phyloP scores from a whole-genome alignment of 176 grass and related monocot species.

The Oryza meridionalis region DNA sequence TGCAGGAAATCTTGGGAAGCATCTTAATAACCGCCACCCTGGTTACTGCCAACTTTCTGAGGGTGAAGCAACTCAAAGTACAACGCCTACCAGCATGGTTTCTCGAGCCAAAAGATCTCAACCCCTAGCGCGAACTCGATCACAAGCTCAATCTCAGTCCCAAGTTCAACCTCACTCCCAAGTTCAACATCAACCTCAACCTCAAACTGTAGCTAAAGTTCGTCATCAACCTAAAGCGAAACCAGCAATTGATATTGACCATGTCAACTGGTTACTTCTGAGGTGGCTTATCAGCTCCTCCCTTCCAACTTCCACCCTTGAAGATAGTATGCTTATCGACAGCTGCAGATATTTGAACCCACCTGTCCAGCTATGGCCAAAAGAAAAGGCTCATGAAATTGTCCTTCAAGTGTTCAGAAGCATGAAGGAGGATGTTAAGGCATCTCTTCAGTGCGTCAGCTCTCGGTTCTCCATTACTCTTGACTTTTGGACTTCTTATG shows the following conservation, averaged over 20 bases:
- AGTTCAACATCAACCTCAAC: conserved; percentile 22
- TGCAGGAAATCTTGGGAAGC: conserved; percentile 93
- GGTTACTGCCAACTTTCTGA: conserved; percentile 66
- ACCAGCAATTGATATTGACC: conserved; percentile 56
- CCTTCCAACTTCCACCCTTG: conserved; percentile 61
- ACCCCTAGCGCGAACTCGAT: conserved; percentile 33
- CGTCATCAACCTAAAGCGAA: conserved; percentile 52
- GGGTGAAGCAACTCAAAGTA: conserved; percentile 33
- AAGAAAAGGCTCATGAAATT: conserved; percentile 71
- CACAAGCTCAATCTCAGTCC: conserved; percentile 34
- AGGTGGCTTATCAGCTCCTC: conserved; percentile 73
- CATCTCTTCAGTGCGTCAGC: conserved; percentile 60
- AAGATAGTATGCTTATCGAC: conserved; percentile 58
- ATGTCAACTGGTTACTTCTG: conserved; percentile 91
- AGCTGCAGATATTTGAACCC: conserved; percentile 78
- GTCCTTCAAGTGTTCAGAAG: conserved; percentile 69
- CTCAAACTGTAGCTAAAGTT: conserved; percentile 23
- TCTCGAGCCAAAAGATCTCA: conserved; percentile 45
- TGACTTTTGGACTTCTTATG: conserved; percentile 90
- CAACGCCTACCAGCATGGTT: conserved; percentile 28
- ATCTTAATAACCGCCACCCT: conserved; percentile 86
- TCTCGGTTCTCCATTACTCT: conserved; percentile 76
- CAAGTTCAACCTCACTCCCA: neutral
- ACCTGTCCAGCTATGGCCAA: conserved; percentile 73
- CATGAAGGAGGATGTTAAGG: conserved; percentile 82